Evolutionary conservation across 345 rosid species (phyloP), one percentile per base, ranked within the genome.

Genomic region (Excoecaria cochinchinensis): DNA sequence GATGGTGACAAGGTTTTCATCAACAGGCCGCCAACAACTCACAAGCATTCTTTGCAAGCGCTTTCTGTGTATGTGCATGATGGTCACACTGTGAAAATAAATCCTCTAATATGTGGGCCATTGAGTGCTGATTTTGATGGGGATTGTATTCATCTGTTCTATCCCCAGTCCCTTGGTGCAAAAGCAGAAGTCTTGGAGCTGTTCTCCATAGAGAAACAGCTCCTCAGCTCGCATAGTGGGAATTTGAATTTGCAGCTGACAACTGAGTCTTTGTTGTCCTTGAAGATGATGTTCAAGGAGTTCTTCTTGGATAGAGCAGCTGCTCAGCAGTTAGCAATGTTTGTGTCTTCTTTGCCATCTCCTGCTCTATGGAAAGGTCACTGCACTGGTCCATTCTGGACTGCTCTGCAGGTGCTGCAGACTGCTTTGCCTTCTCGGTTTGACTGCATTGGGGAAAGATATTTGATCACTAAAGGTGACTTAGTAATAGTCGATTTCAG

Each of bases 61-160:
- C 89, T 95, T 36, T 88, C 93, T 11, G 97, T 90, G 4, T 95
- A 95, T 84, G 85, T 93, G 25, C 99, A 95, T 48, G 96, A 93
- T 64, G 99, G 91, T 75, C 97, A 95, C 82, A 88, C 94, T 0
- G 99, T 95, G 58, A 95, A 95, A 84, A 93, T 95, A 11, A 95
- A 95, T 73, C 99, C 98, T 39, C 77, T 95, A 13, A 95, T 95
- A 59, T 95, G 99, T 83, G 86, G 92, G 47, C 99, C 99, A 6
- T 72, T 95, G 55, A 86, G 98, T 85, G 98, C 99, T 77, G 99
- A 95, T 80, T 95, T 95, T 79, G 99, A 95, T 85, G 99, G 99
- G 17, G 98, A 95, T 67, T 95, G 99, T 59, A 84, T 95, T 78
- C 98, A 95, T 79, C 73, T 95, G 6, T 95, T 95, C 77, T 95